A percentile compares a stretch with the other conserved stretches of the same genome.
These are phyloP conservation scores for Eucalyptus viminalis DNA, from an alignment of 345 rosid species.

Conservation along the genomic window DNA sequence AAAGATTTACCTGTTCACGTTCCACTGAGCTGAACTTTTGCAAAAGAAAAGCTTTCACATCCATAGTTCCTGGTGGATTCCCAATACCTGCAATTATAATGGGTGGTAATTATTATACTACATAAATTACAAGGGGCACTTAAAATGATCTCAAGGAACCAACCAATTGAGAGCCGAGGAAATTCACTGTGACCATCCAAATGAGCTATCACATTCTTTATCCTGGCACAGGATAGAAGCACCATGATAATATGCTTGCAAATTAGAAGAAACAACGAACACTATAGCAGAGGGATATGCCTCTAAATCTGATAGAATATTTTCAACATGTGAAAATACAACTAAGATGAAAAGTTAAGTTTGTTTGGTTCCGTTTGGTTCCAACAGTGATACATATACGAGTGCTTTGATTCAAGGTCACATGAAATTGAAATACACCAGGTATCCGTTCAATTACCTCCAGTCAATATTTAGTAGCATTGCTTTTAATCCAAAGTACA, in stretches of 20 bases:
- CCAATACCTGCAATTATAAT: constrained; percentile 49
- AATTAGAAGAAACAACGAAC: neutral
- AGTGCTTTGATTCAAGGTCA: neutral
- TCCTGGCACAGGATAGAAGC: constrained; percentile 23
- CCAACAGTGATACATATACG: neutral
- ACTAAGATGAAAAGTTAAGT: neutral
- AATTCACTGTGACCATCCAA: constrained; percentile 60
- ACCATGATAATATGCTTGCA: neutral
- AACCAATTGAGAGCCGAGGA: constrained; percentile 79
- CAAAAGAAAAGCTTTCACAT: constrained; percentile 85
- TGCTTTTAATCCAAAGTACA: neutral
- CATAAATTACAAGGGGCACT: neutral
- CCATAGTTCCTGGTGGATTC: constrained; percentile 86
- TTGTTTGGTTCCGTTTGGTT: neutral
- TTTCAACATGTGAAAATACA: neutral
- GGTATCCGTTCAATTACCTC: neutral
- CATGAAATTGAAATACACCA: neutral
- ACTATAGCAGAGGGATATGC: neutral
- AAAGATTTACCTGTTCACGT: constrained; percentile 45
- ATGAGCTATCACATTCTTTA: constrained; percentile 71
- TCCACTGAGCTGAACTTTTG: constrained; percentile 72
- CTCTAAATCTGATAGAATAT: neutral
- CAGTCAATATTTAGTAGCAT: neutral
- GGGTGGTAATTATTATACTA: neutral
- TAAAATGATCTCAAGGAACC: neutral